Base-by-base conservation (phyloP, 352 stramenopile species). In the Pythium brassicae region DNA sequence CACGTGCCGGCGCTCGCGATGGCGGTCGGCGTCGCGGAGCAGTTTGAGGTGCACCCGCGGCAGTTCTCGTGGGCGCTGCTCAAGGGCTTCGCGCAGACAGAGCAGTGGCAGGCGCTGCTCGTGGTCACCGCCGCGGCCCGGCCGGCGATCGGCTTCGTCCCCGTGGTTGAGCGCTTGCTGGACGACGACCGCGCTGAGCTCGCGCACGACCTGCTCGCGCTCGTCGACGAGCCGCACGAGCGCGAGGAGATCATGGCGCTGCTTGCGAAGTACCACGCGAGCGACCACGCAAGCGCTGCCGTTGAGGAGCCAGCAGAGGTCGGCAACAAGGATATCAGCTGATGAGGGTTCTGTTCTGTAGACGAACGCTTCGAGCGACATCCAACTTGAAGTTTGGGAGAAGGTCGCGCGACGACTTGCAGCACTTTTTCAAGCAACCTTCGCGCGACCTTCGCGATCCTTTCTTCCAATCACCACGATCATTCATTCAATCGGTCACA, bases 41-140 rank as follows among this genome's bases (percentile, higher is more conserved):
- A 78, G 26, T 80, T 77, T 37, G 50, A 55, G 9, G 55, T 88
- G 17, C 68, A 69, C 23, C 76, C 78, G 29, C 67, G 63, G 20
- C 76, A 86, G 59, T 81, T 87, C 50, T 86, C 74, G 68, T 84
- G 68, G 65, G 70, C 64, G 22, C 34, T 86, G 23, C 55, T 86
- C 42, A 66, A 66, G 19, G 65, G 79, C 7, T 56, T 86, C 1
- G 53, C 63, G 2, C 63, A 72, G 42, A 84, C 59, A 11, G 57
- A 75, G 46, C 78, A 86, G 55, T 89, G 74, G 69, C 62, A 73
- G 47, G 66, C 62, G 32, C 44, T 89, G 32, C 35, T 86, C 9
- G 43, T 66, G 3, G 61, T 88, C 37, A 68, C 73, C 8, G 50
- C 59, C 7, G 55, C 57, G 2, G 65, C 58, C 4, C 76, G 70